Evolutionary conservation across 2,329 filamentous ascomycete species (phyloP).

Genomic region (Coniochaeta hoffmannii): DNA sequence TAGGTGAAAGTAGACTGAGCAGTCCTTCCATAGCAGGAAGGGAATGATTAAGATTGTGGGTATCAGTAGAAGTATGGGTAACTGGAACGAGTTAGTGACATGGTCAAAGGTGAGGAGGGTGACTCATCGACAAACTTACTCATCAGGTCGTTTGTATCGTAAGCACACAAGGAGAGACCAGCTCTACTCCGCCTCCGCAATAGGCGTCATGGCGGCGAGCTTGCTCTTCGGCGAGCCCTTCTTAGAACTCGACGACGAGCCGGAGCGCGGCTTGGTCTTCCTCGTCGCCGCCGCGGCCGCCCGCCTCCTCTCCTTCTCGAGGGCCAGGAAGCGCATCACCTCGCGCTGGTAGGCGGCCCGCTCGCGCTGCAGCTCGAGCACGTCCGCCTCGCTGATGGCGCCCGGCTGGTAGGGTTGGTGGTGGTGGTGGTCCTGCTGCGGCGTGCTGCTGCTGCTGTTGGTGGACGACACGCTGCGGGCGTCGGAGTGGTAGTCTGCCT

Average conservation of each 20-base stretch:
- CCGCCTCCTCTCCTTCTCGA: slow-evolving; percentile 48
- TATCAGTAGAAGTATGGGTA: neutral
- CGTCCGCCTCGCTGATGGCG: slow-evolving; percentile 36
- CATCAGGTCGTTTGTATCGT: neutral
- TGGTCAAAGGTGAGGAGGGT: neutral
- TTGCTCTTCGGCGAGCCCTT: slow-evolving; percentile 45
- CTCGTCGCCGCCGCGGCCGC: slow-evolving; percentile 17
- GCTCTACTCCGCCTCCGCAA: slow-evolving; percentile 42
- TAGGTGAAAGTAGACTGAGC: neutral
- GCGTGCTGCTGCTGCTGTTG: slow-evolving; percentile 34
- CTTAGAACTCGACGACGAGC: slow-evolving; percentile 20
- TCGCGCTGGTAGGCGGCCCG: slow-evolving; percentile 44
- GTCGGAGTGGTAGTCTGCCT: slow-evolving; percentile 31
- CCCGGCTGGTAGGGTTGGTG: slow-evolving; percentile 9
- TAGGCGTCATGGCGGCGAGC: slow-evolving; percentile 44
- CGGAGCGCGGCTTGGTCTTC: slow-evolving; percentile 26
- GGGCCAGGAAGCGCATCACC: slow-evolving; percentile 39
- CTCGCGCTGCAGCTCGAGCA: slow-evolving; percentile 40
- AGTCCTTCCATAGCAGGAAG: neutral
- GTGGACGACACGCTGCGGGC: slow-evolving; percentile 35
- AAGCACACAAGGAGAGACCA: neutral
- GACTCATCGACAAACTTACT: neutral
- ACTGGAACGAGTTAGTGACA: neutral
- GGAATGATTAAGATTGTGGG: neutral
- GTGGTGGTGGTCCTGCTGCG: slow-evolving; percentile 9